These are phyloP conservation scores for Heliosperma pusillum DNA, from an alignment of 148 eudicot species.

Conservation along the genomic window DNA sequence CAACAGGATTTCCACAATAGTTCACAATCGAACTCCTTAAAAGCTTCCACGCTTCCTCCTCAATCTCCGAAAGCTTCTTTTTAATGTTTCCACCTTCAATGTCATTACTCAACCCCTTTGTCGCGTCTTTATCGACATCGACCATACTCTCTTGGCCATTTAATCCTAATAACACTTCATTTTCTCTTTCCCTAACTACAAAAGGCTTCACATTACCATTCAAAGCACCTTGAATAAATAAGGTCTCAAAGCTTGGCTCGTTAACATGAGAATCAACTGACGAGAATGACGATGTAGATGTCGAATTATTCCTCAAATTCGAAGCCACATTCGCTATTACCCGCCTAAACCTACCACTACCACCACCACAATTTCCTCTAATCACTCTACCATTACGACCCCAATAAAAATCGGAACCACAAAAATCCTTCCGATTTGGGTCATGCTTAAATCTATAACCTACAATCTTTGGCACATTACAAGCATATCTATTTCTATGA, in stretches of 20 bases:
- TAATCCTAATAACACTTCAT: slow-evolving; percentile 29
- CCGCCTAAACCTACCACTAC: slow-evolving; percentile 27
- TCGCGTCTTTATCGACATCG: neutral
- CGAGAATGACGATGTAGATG: slow-evolving; percentile 27
- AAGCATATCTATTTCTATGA: slow-evolving; percentile 22
- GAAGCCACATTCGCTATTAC: slow-evolving; percentile 52
- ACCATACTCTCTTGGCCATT: slow-evolving; percentile 21
- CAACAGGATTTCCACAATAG: slow-evolving; percentile 79
- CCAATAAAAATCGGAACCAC: slow-evolving; percentile 49
- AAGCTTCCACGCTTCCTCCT: slow-evolving; percentile 79
- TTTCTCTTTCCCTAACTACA: slow-evolving; percentile 31
- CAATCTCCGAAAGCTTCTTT: slow-evolving; percentile 44
- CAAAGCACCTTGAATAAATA: slow-evolving; percentile 56
- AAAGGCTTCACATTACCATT: slow-evolving; percentile 45
- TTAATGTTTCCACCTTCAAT: slow-evolving; percentile 20
- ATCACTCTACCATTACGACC: slow-evolving; percentile 38
- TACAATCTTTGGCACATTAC: slow-evolving; percentile 28
- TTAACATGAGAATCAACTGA: slow-evolving; percentile 40
- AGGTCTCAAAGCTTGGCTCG: slow-evolving; percentile 49
- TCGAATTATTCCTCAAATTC: slow-evolving; percentile 57
- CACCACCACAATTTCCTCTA: slow-evolving; percentile 24
- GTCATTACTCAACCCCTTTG: slow-evolving; percentile 23
- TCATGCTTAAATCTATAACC: slow-evolving; percentile 37
- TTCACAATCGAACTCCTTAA: slow-evolving; percentile 58
- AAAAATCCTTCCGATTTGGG: slow-evolving; percentile 48